phyloP scores from a whole-genome alignment of 2,329 filamentous ascomycete species.

The Pseudopyrenochaeta lycopersici region DNA sequence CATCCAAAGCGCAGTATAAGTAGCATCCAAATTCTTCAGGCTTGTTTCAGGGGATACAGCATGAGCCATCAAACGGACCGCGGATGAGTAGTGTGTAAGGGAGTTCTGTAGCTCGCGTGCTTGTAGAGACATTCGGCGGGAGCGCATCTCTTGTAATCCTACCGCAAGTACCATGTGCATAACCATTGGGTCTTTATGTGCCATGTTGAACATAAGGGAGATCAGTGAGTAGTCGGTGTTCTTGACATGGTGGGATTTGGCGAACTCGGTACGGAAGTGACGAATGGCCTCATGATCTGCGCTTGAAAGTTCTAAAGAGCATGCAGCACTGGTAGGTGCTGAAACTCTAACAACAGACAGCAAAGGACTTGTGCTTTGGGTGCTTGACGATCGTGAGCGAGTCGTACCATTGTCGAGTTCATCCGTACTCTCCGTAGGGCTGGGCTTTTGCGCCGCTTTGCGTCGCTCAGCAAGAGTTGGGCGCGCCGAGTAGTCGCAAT shows the following conservation, averaged over 20 bases:
- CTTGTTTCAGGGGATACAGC: constrained; percentile 25
- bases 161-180: constrained; percentile 51
- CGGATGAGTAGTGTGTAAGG: constrained; percentile 40
- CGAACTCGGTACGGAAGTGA: constrained; percentile 49
- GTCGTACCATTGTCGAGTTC: constrained; percentile 39
- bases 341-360: neutral
- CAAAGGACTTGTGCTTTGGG: no score
- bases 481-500: constrained; percentile 20
- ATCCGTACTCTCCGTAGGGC: neutral
- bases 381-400: constrained; percentile 19
- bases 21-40: constrained; percentile 39
- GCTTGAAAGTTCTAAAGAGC: constrained; percentile 33
- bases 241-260: constrained; percentile 49
- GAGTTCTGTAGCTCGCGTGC: constrained; percentile 2
- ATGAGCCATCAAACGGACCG: constrained; percentile 44
- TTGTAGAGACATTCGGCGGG: constrained; percentile 16
- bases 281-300: constrained; percentile 49
- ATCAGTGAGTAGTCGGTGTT: constrained; percentile 48
- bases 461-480: constrained; percentile 22
- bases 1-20: constrained; percentile 45
- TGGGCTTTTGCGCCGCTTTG: constrained; percentile 1
- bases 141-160: constrained; percentile 42
- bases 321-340: constrained; percentile 8
- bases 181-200: constrained; percentile 43
- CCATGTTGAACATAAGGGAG: constrained; percentile 48